A percentile compares a stretch with the other conserved stretches of the same genome.
phyloP scores from a whole-genome alignment of 1,284 basidiomycete species.

The Ustilago nuda region DNA sequence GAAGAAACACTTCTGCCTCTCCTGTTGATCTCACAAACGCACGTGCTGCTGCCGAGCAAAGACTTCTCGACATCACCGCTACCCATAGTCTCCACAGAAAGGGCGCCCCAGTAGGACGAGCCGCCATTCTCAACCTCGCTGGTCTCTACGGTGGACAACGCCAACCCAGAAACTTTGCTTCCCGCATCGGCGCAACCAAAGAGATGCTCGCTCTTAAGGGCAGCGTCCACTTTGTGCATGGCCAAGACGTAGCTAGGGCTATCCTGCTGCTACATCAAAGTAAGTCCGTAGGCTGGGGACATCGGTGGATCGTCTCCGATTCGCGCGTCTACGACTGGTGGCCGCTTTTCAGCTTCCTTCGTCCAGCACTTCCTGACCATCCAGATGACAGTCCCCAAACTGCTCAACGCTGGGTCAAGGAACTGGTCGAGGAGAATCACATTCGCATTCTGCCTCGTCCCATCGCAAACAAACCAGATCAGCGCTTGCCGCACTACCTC shows the following conservation, averaged over 20 bases:
- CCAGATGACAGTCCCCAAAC: constrained; percentile 36
- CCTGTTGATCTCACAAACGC: constrained; percentile 42
- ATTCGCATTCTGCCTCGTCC: constrained; percentile 41
- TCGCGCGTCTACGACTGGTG: constrained; percentile 56
- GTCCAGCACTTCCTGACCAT: constrained; percentile 40
- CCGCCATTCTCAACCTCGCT: constrained; percentile 55
- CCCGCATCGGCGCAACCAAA: constrained; percentile 46
- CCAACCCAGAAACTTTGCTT: constrained; percentile 51
- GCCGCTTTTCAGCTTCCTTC: constrained; percentile 48
- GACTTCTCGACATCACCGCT: constrained; percentile 37
- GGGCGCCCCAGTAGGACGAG: constrained; percentile 4
- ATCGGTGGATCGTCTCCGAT: constrained; percentile 60
- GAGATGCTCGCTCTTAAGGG: constrained; percentile 48
- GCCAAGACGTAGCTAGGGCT: constrained; percentile 56
- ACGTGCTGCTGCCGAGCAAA: constrained; percentile 42
- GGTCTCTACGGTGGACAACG: constrained; percentile 59
- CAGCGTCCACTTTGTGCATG: constrained; percentile 61
- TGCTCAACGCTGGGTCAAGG: constrained; percentile 36
- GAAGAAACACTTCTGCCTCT: constrained; percentile 33
- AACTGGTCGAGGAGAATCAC: constrained; percentile 37
- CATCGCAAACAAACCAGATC: constrained; percentile 30
- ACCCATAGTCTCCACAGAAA: not conserved
- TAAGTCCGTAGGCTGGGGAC: constrained; percentile 31
- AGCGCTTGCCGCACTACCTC: constrained; percentile 42
- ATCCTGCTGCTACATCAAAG: constrained; percentile 49